Conservation (phyloP, 768 basidiomycete genomes). For the Leccinum truebloodii region DNA sequence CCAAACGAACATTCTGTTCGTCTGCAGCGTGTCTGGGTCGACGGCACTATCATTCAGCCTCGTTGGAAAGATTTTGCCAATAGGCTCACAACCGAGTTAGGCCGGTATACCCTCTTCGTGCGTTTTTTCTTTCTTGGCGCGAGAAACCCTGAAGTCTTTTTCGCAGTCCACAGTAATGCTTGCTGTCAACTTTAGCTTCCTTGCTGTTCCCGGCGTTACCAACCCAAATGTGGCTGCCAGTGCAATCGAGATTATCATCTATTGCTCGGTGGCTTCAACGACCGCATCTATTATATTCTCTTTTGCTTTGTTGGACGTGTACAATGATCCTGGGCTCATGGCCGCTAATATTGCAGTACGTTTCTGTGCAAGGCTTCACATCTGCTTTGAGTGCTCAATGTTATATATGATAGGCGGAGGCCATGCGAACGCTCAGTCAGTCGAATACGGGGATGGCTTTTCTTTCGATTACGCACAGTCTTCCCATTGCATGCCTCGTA, state of each 20-base stretch:
- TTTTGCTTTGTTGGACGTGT: constrained; percentile 10
- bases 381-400: background rate
- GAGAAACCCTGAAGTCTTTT: background rate
- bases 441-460: constrained; percentile 4
- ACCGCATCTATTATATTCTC: constrained; percentile 17
- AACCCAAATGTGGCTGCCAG: background rate
- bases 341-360: constrained; percentile 10
- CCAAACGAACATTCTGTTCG: constrained; percentile 13
- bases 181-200: constrained; percentile 19
- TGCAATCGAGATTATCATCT: constrained; percentile 11
- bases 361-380: background rate
- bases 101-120: constrained; percentile 17
- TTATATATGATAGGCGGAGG: constrained; percentile 1
- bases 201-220: constrained; percentile 12
- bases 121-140: background rate
- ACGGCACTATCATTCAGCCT: constrained; percentile 10
- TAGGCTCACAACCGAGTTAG: constrained; percentile 9
- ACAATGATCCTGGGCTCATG: constrained; percentile 9
- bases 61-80: constrained; percentile 15
- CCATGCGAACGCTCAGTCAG: constrained; percentile 6
- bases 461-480: constrained; percentile 18
- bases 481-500: constrained; percentile 13
- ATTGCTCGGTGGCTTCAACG: constrained; percentile 14
- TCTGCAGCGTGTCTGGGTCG: constrained; percentile 15
- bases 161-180: constrained; percentile 21